Evolutionary conservation across 1,284 basidiomycete species (phyloP).

Genomic region (Agaricales sp.): DNA sequence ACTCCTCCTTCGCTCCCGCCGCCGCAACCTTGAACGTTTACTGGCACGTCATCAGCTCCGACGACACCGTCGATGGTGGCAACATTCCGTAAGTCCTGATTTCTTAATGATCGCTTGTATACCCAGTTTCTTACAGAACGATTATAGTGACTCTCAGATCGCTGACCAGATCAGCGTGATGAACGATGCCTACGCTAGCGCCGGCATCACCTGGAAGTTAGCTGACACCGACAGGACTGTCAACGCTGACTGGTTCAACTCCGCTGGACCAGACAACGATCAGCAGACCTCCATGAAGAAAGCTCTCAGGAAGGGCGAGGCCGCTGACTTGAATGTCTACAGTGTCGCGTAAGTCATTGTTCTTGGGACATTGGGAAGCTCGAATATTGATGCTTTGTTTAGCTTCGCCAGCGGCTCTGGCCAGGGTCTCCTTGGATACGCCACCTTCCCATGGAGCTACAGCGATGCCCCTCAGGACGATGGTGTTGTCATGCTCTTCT

Average conservation of each 20-base stretch:
- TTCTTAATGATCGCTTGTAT: constrained; percentile 10
- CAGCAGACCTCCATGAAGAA: constrained; percentile 42
- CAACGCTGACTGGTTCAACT: constrained; percentile 39
- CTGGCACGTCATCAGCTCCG: constrained; percentile 37
- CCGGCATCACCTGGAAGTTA: constrained; percentile 34
- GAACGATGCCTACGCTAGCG: constrained; percentile 32
- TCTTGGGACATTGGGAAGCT: background rate
- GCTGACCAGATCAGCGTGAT: constrained; percentile 31
- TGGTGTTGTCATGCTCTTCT: constrained; percentile 39
- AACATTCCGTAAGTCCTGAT: constrained; percentile 29
- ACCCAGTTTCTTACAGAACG: constrained; percentile 17
- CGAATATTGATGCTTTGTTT: background rate
- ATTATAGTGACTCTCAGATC: constrained; percentile 27
- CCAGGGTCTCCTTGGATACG: constrained; percentile 35
- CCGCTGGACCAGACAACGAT: constrained; percentile 26
- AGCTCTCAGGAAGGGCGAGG: constrained; percentile 30
- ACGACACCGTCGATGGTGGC: constrained; percentile 28
- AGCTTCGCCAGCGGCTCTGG: constrained; percentile 25
- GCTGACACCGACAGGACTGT: constrained; percentile 31
- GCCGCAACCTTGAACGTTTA: constrained; percentile 29
- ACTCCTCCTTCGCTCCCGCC: constrained; percentile 17
- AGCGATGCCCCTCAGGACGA: constrained; percentile 28
- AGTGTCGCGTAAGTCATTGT: constrained; percentile 29
- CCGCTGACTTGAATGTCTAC: constrained; percentile 39
- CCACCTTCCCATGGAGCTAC: constrained; percentile 39